Base-by-base conservation (phyloP, 805 yeast species). In the Kazachstania viticola region DNA sequence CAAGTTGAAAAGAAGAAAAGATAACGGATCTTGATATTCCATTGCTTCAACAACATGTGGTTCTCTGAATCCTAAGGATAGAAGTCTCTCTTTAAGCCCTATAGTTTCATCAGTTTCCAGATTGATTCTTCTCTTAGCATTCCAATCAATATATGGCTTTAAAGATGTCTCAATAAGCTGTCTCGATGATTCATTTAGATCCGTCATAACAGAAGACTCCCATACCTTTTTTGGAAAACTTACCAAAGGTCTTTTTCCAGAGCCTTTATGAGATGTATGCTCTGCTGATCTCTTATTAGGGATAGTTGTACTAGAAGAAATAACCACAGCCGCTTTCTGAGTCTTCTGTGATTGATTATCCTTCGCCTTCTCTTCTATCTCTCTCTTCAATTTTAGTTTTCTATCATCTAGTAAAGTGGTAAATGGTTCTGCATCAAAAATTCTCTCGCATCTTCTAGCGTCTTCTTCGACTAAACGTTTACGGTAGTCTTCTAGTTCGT, bases 371-470 rank as follows among this genome's bases (percentile, higher is more conserved):
- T 53, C 47, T 37, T 75, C 76, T 38, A 72, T 73, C 26, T 59
- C 59, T 28, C 44, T 55, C 26, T 61, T 56, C 24, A 61, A 67
- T 23, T 60, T 55, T 3, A 44, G 41, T 37, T 72, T 73, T 26
- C 69, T 57, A 24, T 68, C 66, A 37, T 79, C 83, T n/a, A 79
- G 38, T 14, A 71, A 60, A 0, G 76, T 77, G 14, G 57, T 59
- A 57, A 91, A 88, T 1, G 97, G 98, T 46, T 88, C 83, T 3
- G 73, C 61, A 34, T 70, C 69, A 51, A 79, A 85, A 4, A 67
- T 43, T 23, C 54, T 51, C 37, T 67, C 68, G 31, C 78, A 80
- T 21, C 59, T 61, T 1, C 44, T 46, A 4, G 69, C 65, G 46
- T 72, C 61, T 6, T 53, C 56, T 36, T 67, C 68, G 23, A 64